Percentiles rank a stretch among this genome's conserved stretches.
phyloP scores from a whole-genome alignment of 352 stramenopile species.

The Globisporangium iwayamae region DNA sequence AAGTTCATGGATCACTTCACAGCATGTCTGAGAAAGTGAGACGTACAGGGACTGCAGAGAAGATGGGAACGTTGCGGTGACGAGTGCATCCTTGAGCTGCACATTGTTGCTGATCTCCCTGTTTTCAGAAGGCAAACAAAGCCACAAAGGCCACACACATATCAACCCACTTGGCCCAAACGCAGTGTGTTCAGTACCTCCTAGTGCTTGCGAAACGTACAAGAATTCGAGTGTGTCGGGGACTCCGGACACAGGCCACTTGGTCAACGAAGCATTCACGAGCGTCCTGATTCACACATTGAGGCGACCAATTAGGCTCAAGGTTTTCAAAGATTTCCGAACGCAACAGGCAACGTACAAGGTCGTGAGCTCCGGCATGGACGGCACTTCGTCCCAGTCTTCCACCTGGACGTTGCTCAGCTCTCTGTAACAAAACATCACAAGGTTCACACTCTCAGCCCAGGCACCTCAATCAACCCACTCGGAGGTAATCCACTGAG shows the following conservation, averaged over 20 bases:
- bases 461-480: neutral
- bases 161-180: too few relatives aligned
- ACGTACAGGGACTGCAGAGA: conserved; percentile 7
- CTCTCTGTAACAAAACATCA: neutral
- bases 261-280: neutral
- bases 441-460: neutral
- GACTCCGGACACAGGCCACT: neutral
- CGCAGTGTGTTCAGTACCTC: neutral
- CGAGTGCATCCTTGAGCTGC: neutral
- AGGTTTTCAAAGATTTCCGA: neutral
- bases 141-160: too few relatives aligned
- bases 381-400: conserved; percentile 12
- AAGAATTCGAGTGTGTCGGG: neutral
- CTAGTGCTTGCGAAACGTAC: neutral
- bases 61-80: neutral
- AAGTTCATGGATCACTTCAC: neutral
- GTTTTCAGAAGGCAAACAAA: too few relatives aligned
- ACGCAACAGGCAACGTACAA: conserved; percentile 1
- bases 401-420: conserved; percentile 2
- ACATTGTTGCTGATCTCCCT: conserved; percentile 5
- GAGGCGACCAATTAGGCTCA: neutral
- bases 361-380: conserved; percentile 7
- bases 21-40: neutral
- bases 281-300: conserved; percentile 1
- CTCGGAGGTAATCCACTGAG: neutral